Evolutionary conservation across 2,329 filamentous ascomycete genomes (phyloP), one percentile per base, ranked within the genome.

Genomic region (Elsinoe necatrix): DNA sequence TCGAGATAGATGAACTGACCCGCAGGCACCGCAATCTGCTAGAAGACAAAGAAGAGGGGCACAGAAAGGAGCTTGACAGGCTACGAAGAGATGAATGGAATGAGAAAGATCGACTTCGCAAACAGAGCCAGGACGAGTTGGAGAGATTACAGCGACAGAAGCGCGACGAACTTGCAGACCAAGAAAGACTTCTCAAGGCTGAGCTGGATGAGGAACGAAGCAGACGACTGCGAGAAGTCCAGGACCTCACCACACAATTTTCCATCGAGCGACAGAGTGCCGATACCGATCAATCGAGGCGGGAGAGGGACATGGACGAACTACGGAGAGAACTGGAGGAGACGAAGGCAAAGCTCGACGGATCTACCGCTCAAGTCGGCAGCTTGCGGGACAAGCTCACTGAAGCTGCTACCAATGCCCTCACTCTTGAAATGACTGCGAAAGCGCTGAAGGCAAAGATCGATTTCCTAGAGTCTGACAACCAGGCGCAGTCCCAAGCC

Each of bases 401-500:
- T 1, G 69, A 75, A 59, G 67, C 66, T 4, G 67, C 68, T 54
- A 55, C 63, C 5, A 81, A 82, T 39, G 83, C 82, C 57, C 75
- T 83, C 9, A 80, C 81, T 0, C 75, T 95, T 9, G 89, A 95
- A 63, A 84, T 83, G 34, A 83, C 86, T 21, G 84, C 87, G 61
- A 83, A 85, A 61, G 86, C 85, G 2, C 79, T 95, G 61, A 82
- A 85, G 63, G 87, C 88, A 1, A 87, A 92, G 63, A 87, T 95
- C 58, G 85, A 91, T 62, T 95, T 95, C 67, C 80, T 96, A 16
- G 89, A 96, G 68, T 93, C 89, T 0, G 89, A 90, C 65, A 90
- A 83, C 69, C 88, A 95, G 70, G 87, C 89, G 12, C 90, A 96
- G 65, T 93, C 90, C 0, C 82, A 92, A 64, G 84, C 87, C 9